phyloP scores from a whole-genome alignment of 2,329 filamentous ascomycete species.

The Aspergillus sp. region DNA sequence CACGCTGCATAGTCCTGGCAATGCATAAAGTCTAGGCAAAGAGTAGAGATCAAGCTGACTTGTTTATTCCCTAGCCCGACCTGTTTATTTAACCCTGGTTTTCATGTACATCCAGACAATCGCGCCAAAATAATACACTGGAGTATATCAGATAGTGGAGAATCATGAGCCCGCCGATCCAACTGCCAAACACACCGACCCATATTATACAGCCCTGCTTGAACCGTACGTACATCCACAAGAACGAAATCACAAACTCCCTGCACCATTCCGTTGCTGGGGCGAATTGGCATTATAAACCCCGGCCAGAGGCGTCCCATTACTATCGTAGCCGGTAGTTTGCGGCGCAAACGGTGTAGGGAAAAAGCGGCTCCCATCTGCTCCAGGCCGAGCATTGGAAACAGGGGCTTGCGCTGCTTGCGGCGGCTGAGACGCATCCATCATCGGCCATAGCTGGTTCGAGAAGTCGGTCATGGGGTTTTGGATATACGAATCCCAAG shows the following conservation, averaged over 20 bases:
- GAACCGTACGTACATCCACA: not conserved
- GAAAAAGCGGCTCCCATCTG: slow-evolving; percentile 9
- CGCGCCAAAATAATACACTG: no score
- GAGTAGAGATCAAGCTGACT: no score
- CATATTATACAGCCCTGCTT: not conserved
- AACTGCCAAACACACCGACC: no score
- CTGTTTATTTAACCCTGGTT: no score
- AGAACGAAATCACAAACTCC: not conserved
- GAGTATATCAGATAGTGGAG: no score
- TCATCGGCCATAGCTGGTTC: slow-evolving; percentile 30
- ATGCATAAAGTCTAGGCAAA: no score
- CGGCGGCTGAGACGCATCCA: slow-evolving; percentile 21
- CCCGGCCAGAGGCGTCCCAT: not conserved
- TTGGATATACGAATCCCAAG: slow-evolving; percentile 62
- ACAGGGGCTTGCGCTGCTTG: slow-evolving; percentile 14
- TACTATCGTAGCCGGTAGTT: not conserved
- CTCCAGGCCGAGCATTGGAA: slow-evolving; percentile 10
- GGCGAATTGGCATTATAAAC: slow-evolving; percentile 1
- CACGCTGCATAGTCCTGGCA: no score
- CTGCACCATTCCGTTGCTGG: not conserved
- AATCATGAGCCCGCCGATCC: no score
- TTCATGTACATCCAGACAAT: no score
- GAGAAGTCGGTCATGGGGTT: slow-evolving; percentile 40
- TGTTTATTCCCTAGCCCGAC: no score
- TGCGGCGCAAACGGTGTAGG: not conserved